Base-by-base conservation (phyloP, 805 yeast species). In the Spathaspora girioi region DNA sequence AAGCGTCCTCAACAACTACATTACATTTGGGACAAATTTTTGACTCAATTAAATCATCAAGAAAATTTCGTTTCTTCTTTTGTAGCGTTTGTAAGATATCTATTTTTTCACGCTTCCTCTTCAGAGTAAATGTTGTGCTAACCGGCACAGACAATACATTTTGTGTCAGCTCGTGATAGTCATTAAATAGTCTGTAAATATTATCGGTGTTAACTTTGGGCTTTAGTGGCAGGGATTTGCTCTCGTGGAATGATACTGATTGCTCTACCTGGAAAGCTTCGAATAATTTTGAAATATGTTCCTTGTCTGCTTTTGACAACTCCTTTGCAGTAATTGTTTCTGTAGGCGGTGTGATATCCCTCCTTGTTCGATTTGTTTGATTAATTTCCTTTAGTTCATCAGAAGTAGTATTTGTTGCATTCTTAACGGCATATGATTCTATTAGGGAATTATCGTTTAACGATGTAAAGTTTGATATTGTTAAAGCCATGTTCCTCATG, bases 401-500 rank as follows among this genome's bases (percentile, higher is more conserved):
- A 29, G 40, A 40, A 8, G 17, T 29, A 29, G 23, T 32, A 26
- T 20, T 19, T 10, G 4, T 31, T 19, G 29, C 26, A 6, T 38
- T 14, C 38, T 40, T 31, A 19, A 48, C 56, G 5, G 63, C 57
- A 50, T 68, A 71, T 1, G 69, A 42, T 49, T 70, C 77, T 23
- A 67, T 71, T 38, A 73, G 60, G 27, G 60, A 60, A 12, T 63
- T 59, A 14, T 73, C 68, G 31, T 68, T 71, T 0, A 75, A 57
- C 17, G 71, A 69, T 40, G 79, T 81, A 60, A 87, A 83, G 50
- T 79, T 81, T 2, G 85, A 73, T 2, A 86, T 65, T 0, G 76
- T 71, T 53, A 86, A 63, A 20, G 80, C 78, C 52, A 84, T 67
- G 52, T 79, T 76, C 1, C 71, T 65, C 41, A 84, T 61, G 0